Conservation (phyloP, 78 protist genomes). For the Pigoraptor vietnamica region DNA sequence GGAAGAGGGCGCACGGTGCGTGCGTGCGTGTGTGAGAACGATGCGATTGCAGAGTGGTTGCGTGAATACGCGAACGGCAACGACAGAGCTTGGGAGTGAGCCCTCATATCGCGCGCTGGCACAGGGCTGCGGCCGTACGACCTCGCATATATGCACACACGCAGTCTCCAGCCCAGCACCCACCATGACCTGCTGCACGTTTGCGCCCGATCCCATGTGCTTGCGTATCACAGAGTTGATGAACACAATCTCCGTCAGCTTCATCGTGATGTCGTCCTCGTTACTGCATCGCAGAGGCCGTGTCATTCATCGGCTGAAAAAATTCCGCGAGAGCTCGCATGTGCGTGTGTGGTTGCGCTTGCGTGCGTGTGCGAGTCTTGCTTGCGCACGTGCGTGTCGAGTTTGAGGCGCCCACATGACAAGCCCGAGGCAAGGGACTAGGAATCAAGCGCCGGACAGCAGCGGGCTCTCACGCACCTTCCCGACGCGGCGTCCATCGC, state of each 20-base stretch:
- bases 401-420: too few species aligned
- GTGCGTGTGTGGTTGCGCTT: too few species aligned
- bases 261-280: constrained; percentile 96
- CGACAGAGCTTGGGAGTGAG: background rate
- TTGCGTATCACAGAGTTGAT: constrained; percentile 57
- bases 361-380: too few species aligned
- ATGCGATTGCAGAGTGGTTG: too few species aligned
- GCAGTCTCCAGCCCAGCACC: constrained; percentile 14
- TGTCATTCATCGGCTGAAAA: background rate
- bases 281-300: constrained; percentile 43
- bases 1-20: background rate
- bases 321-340: background rate
- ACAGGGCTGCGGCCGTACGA: too few species aligned
- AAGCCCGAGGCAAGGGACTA: too few species aligned
- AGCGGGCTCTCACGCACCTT: too few species aligned
- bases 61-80: too few species aligned
- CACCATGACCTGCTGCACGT: constrained; percentile 10
- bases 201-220: background rate
- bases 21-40: background rate
- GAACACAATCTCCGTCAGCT: constrained; percentile 58
- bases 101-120: background rate
- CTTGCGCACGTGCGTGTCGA: too few species aligned
- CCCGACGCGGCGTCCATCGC: constrained; percentile 36
- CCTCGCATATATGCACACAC: too few species aligned
- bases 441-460: too few species aligned